Percentiles rank a stretch among this genome's conserved stretches.
Evolutionary conservation across 2,329 filamentous ascomycete species (phyloP).

Genomic region (Pseudogymnoascus sp.): DNA sequence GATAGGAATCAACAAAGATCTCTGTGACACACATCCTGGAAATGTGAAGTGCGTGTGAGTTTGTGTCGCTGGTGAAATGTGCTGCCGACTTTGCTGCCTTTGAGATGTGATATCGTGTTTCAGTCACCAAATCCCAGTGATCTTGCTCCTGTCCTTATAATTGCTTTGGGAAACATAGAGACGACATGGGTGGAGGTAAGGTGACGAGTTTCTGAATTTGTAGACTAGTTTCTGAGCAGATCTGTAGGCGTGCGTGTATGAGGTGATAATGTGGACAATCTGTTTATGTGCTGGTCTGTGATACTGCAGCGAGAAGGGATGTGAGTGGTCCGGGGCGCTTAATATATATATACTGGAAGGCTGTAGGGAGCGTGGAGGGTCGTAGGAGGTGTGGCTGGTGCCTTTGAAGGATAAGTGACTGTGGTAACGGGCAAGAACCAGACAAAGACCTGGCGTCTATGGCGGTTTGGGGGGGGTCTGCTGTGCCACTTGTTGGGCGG

Average conservation of each 20-base stretch:
- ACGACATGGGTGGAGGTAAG: neutral
- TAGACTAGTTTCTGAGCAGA: neutral
- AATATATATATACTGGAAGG: neutral
- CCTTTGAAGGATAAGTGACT: neutral
- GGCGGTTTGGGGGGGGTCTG: neutral
- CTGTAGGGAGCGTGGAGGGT: neutral
- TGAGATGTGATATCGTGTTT: neutral
- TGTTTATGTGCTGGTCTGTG: neutral
- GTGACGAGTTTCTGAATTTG: neutral
- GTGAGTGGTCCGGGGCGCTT: neutral
- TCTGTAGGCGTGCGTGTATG: neutral
- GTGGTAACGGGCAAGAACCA: slow-evolving; percentile 1
- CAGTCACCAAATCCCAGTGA: neutral
- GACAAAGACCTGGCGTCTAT: slow-evolving; percentile 5
- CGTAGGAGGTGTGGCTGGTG: slow-evolving; percentile 2
- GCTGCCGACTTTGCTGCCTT: slow-evolving; percentile 21
- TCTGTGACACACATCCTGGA: slow-evolving; percentile 45
- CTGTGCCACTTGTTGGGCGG: neutral
- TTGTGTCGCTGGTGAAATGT: slow-evolving; percentile 15
- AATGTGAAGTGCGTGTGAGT: slow-evolving; percentile 21
- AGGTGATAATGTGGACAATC: neutral
- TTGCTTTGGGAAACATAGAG: neutral
- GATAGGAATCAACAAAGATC: slow-evolving; percentile 39
- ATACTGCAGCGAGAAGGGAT: neutral
- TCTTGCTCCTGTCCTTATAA: neutral